These are phyloP conservation scores for Fusarium sp. DNA, from an alignment of 2,329 filamentous ascomycete genomes.

Conservation along the genomic window DNA sequence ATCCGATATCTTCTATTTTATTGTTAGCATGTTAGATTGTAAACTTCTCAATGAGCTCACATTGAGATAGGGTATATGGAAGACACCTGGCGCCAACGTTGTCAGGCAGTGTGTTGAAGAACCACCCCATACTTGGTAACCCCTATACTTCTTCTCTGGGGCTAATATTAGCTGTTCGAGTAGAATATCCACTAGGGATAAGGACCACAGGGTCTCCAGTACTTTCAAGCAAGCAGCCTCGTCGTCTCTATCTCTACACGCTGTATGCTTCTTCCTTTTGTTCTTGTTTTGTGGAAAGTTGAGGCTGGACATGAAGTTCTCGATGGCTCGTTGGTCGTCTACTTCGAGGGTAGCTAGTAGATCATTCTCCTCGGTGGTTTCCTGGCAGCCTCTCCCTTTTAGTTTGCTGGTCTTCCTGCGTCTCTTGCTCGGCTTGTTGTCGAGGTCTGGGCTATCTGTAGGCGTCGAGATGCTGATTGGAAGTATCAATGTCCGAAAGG, in stretches of 20 bases:
- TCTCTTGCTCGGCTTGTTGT: conserved; percentile 3
- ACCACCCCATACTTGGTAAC: conserved; percentile 30
- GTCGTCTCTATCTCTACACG: background rate
- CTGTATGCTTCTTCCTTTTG: background rate
- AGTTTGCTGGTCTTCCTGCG: conserved; percentile 4
- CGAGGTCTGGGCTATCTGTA: background rate
- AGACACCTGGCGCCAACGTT: conserved; percentile 49
- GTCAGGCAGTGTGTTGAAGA: conserved; percentile 38
- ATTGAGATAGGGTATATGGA: conserved; percentile 49
- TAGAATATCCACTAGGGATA: conserved; percentile 27
- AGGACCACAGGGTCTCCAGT: conserved; percentile 14
- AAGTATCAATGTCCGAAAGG: conserved; percentile 43
- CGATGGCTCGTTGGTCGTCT: conserved; percentile 43
- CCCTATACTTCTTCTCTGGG: conserved; percentile 31
- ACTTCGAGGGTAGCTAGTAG: conserved; percentile 27
- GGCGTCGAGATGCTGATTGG: conserved; percentile 36
- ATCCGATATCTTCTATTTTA: conserved; percentile 38
- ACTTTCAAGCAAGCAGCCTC: background rate
- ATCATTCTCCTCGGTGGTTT: background rate
- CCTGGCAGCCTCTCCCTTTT: background rate
- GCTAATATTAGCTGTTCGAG: conserved; percentile 44
- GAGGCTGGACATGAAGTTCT: conserved; percentile 43
- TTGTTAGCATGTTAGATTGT: conserved; percentile 8
- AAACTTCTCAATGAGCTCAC: conserved; percentile 28
- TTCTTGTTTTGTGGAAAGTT: conserved; percentile 8